phyloP scores from a whole-genome alignment of 108 stramenopile species.

The Aurantiochytrium sp. region DNA sequence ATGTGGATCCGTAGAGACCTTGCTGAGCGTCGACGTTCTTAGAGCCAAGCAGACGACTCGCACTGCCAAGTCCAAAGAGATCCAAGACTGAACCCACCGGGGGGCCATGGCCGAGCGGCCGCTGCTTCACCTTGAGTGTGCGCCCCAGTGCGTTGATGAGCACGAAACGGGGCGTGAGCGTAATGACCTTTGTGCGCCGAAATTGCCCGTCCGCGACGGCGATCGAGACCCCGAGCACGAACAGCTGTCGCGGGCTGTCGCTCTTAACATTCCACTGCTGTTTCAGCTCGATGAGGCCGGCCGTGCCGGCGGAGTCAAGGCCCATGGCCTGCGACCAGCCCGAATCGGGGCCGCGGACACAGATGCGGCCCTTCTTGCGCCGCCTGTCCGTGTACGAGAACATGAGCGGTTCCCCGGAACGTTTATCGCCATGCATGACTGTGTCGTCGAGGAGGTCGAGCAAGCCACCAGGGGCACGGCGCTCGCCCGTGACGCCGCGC shows the following conservation, averaged over 20 bases:
- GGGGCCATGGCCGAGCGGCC: not conserved
- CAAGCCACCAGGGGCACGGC: not conserved
- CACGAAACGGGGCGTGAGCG: not conserved
- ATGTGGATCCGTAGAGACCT: not conserved
- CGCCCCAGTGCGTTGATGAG: not conserved
- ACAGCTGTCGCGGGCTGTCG: not conserved
- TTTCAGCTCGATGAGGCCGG: conserved; percentile 21
- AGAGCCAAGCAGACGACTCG: not conserved
- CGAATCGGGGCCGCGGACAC: not conserved
- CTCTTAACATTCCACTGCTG: conserved; percentile 31
- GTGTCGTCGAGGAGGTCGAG: conserved; percentile 2
- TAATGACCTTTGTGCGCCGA: conserved; percentile 16
- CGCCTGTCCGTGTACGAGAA: conserved; percentile 14
- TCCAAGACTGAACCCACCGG: not conserved
- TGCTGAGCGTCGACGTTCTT: not conserved
- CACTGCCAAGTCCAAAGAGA: not conserved
- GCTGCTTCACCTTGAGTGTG: conserved; percentile 14
- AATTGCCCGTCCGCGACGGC: conserved; percentile 9
- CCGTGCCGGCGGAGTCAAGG: conserved; percentile 19
- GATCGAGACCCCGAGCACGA: conserved; percentile 6
- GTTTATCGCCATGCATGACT: not conserved
- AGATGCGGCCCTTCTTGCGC: conserved; percentile 25
- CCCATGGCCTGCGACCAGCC: conserved; percentile 29
- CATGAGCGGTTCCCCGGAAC: not conserved
- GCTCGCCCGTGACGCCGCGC: not conserved